A percentile compares a stretch with the other conserved stretches of the same genome.
Evolutionary conservation across 495 filamentous ascomycete species (phyloP).

Genomic region (Thermothielavioides terrestris): DNA sequence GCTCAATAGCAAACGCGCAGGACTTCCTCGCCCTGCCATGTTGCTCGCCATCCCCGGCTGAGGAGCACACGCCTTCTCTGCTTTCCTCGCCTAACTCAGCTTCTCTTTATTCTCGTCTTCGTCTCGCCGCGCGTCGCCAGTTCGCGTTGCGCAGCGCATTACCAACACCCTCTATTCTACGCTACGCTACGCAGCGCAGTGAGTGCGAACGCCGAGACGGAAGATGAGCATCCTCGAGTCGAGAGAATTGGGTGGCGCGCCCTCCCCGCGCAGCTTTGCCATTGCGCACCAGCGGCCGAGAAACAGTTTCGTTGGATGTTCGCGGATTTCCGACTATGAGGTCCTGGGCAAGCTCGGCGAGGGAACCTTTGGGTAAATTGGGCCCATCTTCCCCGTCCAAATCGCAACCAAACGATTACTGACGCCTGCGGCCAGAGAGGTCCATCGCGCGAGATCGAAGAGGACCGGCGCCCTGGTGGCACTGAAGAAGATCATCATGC

Average conservation of each 20-base stretch:
- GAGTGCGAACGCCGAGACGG: not conserved
- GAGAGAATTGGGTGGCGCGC: conserved; percentile 7
- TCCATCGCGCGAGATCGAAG: conserved; percentile 77
- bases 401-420: not conserved
- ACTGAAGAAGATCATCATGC: conserved; percentile 90
- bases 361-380: conserved; percentile 85
- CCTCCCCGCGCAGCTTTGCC: conserved; percentile 39
- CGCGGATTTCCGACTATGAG: conserved; percentile 80
- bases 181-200: not conserved
- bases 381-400: not conserved
- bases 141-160: not conserved
- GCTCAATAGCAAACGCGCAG: not conserved
- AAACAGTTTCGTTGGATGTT: conserved; percentile 70
- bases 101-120: not conserved
- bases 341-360: conserved; percentile 88
- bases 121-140: not conserved
- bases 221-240: conserved; percentile 23
- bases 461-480: conserved; percentile 67
- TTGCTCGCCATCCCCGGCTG: conserved; percentile 7
- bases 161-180: too few species aligned
- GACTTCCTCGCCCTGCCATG: conserved; percentile 8
- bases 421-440: conserved; percentile 52
- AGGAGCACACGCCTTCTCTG: conserved; percentile 12
- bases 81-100: not conserved
- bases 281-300: conserved; percentile 35